phyloP scores from a whole-genome alignment of 1,284 basidiomycete genomes.

The Cryptococcus sp. region DNA sequence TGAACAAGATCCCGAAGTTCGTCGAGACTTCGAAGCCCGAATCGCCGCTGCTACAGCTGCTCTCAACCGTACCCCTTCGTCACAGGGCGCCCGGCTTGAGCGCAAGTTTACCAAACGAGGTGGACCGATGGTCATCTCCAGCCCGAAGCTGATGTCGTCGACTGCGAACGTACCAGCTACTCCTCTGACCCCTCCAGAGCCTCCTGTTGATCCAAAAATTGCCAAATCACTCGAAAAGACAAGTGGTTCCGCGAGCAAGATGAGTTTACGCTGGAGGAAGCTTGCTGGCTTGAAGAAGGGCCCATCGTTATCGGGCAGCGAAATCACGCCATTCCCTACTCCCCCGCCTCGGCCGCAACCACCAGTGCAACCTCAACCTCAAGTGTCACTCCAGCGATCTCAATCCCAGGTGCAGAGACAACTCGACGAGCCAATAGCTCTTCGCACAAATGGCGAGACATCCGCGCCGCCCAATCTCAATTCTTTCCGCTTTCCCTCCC shows the following conservation, averaged over 20 bases:
- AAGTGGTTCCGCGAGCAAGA: constrained; percentile 33
- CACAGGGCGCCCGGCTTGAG: constrained; percentile 18
- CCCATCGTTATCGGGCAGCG: constrained; percentile 25
- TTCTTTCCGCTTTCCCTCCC: constrained; percentile 32
- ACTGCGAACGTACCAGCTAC: constrained; percentile 33
- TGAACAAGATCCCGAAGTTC: constrained; percentile 37
- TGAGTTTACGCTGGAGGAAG: constrained; percentile 42
- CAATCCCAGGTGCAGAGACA: constrained; percentile 1
- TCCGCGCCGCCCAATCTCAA: constrained; percentile 20
- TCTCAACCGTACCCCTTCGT: constrained; percentile 42
- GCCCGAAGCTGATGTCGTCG: constrained; percentile 41
- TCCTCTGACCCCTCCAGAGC: constrained; percentile 22
- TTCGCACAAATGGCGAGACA: constrained; percentile 10
- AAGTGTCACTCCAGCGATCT: constrained; percentile 9
- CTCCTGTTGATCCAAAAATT: constrained; percentile 7
- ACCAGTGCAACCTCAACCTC: constrained; percentile 6
- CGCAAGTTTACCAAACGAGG: constrained; percentile 37
- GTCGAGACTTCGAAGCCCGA: constrained; percentile 47
- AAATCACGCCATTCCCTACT: constrained; percentile 15
- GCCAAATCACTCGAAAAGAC: constrained; percentile 28
- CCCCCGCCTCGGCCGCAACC: constrained; percentile 1
- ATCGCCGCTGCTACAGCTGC: constrained; percentile 48
- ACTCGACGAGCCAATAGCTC: constrained; percentile 24
- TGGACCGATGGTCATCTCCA: constrained; percentile 36
- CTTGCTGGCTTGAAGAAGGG: constrained; percentile 34